Evolutionary conservation across 2,329 filamentous ascomycete genomes (phyloP).

Genomic region (Chaetomiaceae sp.): DNA sequence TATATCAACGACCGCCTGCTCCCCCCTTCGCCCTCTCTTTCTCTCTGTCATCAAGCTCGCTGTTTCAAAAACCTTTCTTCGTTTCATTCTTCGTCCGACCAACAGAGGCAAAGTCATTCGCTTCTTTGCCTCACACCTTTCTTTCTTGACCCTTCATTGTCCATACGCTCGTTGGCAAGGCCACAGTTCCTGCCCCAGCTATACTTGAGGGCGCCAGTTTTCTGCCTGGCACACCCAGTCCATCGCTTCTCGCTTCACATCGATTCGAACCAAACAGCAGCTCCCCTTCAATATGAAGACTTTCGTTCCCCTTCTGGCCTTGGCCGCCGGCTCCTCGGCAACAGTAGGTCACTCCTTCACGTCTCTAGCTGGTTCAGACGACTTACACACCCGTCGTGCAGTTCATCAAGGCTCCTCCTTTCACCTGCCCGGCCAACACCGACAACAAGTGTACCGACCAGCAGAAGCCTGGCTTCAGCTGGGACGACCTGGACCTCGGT

Average conservation of each 20-base stretch:
- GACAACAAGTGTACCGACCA: constrained; percentile 72
- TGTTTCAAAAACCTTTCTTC: constrained; percentile 26
- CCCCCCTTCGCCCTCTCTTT: constrained; percentile 13
- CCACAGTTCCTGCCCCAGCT: not conserved
- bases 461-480: constrained; percentile 69
- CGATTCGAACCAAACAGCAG: constrained; percentile 8
- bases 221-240: constrained; percentile 10
- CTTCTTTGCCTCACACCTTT: constrained; percentile 45
- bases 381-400: constrained; percentile 22
- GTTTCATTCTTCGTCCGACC: constrained; percentile 12
- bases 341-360: constrained; percentile 31
- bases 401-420: constrained; percentile 42
- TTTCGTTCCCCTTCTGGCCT: constrained; percentile 44
- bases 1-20: constrained; percentile 23
- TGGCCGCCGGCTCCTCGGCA: constrained; percentile 49
- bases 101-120: constrained; percentile 52
- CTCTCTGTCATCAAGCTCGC: constrained; percentile 18
- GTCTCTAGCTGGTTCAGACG: not conserved
- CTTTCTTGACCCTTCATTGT: constrained; percentile 31
- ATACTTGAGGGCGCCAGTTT: constrained; percentile 18
- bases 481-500: constrained; percentile 58
- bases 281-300: constrained; percentile 46
- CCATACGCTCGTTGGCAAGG: constrained; percentile 24
- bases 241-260: constrained; percentile 13
- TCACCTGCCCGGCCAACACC: constrained; percentile 65